Evolutionary conservation across 176 grass and related monocot genomes (phyloP), one percentile per base, ranked within the genome.

Genomic region (Bolboschoenus planiculmis): DNA sequence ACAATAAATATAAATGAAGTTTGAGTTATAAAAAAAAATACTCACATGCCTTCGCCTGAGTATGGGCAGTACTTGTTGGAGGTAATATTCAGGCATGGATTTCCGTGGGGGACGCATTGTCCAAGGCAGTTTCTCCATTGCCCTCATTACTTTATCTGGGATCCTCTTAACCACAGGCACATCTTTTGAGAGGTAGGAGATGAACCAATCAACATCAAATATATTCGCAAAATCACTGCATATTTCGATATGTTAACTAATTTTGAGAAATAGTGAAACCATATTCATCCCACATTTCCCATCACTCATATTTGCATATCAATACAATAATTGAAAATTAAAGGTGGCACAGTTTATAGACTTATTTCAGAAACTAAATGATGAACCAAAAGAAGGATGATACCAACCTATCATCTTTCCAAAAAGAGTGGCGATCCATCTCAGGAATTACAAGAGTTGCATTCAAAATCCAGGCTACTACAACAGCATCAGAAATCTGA

Each of bases 401-500:
- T 84, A 31, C 47, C 4, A 59, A 95, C 92, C 92, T 98, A 37
- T 93, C 75, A 63, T 98, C 96, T 50, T 98, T 95, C 96, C 96
- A 98, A 68, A 90, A 98, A 26, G 96, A 98, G 81, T 73, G 84
- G 56, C 85, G 96, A 71, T 98, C 96, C 81, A 98, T 85, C 79
- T 95, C 87, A 1, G 96, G 96, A 81, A 98, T 84, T 79, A 98
- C 96, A 36, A 95, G 87, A 26, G 92, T 95, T 29, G 96, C 96
- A 85, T 95, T 98, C 75, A 98, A 87, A 88, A 98, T 95, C 79
- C 90, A 64, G 58, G 96, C 90, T 75, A 98, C 90, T 72, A 98
- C 92, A 85, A 91, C 92, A 51, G 92, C 96, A 90, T 98, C 96
- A 85, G 87, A 91, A 87, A 98, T 95, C 92, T 97, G 87, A 50